A percentile compares a stretch with the other conserved stretches of the same genome.
Conservation (phyloP, 495 filamentous ascomycete genomes). For the Durotheca rogersii region DNA sequence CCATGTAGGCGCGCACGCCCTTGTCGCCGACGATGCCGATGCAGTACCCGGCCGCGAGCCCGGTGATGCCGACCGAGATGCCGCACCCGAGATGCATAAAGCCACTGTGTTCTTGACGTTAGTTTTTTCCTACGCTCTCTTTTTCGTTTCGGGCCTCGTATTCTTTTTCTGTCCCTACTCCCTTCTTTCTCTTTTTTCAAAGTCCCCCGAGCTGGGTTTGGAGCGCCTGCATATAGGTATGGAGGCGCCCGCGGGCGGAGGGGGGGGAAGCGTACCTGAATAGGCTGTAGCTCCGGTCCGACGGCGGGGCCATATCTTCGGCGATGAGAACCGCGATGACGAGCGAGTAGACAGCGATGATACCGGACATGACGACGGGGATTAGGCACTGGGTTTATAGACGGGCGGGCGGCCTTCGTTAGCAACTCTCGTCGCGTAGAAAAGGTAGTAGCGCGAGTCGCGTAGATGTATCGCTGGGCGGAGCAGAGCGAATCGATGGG, state of each 20-base stretch:
- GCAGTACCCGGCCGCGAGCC: conserved; percentile 93
- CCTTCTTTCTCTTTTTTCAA: too few relatives aligned
- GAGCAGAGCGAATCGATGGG: too few relatives aligned
- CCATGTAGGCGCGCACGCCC: conserved; percentile 92
- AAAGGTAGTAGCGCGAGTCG: background rate
- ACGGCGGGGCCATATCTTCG: conserved; percentile 70
- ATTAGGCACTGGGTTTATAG: conserved; percentile 80
- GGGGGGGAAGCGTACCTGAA: conserved; percentile 64
- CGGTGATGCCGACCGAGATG: conserved; percentile 87
- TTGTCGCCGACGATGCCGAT: conserved; percentile 95
- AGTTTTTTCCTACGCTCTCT: background rate
- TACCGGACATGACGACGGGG: conserved; percentile 99
- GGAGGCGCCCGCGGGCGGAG: background rate
- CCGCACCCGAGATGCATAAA: conserved; percentile 93
- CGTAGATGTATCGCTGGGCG: background rate
- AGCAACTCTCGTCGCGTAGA: conserved; percentile 7
- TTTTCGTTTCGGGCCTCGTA: too few relatives aligned
- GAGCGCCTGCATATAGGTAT: too few relatives aligned
- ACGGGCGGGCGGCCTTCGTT: too few relatives aligned
- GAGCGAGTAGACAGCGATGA: conserved; percentile 96
- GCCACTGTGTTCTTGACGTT: conserved; percentile 58
- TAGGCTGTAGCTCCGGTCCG: conserved; percentile 66
- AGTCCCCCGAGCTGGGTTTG: too few relatives aligned
- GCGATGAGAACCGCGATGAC: conserved; percentile 95
- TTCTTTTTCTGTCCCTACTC: too few relatives aligned